A percentile compares a stretch with the other conserved stretches of the same genome.
Evolutionary conservation across 129 eudicot species (phyloP).

Genomic region (Logfia minima): DNA sequence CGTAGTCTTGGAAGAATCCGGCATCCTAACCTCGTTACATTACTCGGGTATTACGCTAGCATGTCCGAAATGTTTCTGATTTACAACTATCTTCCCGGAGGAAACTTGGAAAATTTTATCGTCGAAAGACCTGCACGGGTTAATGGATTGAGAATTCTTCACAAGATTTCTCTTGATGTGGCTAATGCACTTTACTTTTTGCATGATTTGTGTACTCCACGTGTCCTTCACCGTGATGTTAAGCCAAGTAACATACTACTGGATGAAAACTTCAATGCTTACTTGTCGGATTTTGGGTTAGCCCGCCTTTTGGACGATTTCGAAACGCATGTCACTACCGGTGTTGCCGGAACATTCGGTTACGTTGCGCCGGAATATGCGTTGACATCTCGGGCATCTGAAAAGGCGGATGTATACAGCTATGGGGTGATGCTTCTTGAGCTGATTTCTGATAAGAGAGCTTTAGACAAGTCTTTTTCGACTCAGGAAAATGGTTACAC

Average conservation of each 20-base stretch:
- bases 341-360: slow-evolving; percentile 64
- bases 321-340: slow-evolving; percentile 62
- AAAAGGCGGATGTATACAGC: slow-evolving; percentile 62
- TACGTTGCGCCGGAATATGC: slow-evolving; percentile 73
- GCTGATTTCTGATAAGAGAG: slow-evolving; percentile 53
- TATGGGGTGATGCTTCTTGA: slow-evolving; percentile 58
- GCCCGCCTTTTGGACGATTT: slow-evolving; percentile 58
- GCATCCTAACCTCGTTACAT: slow-evolving; percentile 61
- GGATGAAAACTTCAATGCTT: slow-evolving; percentile 60
- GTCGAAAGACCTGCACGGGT: slow-evolving; percentile 36
- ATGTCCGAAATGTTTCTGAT: slow-evolving; percentile 63
- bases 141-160: slow-evolving; percentile 40
- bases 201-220: slow-evolving; percentile 52
- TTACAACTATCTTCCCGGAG: slow-evolving; percentile 70
- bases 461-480: slow-evolving; percentile 58
- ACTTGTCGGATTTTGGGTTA: slow-evolving; percentile 55
- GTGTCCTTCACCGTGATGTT: slow-evolving; percentile 59
- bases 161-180: slow-evolving; percentile 50
- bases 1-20: slow-evolving; percentile 50
- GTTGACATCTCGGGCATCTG: slow-evolving; percentile 52
- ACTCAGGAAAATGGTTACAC: slow-evolving; percentile 54
- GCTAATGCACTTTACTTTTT: slow-evolving; percentile 53
- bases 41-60: slow-evolving; percentile 60
- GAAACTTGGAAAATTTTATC: slow-evolving; percentile 59
- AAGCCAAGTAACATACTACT: slow-evolving; percentile 62